phyloP scores from a whole-genome alignment of 208 protist genomes.

The Jaenimonas drosophilae region DNA sequence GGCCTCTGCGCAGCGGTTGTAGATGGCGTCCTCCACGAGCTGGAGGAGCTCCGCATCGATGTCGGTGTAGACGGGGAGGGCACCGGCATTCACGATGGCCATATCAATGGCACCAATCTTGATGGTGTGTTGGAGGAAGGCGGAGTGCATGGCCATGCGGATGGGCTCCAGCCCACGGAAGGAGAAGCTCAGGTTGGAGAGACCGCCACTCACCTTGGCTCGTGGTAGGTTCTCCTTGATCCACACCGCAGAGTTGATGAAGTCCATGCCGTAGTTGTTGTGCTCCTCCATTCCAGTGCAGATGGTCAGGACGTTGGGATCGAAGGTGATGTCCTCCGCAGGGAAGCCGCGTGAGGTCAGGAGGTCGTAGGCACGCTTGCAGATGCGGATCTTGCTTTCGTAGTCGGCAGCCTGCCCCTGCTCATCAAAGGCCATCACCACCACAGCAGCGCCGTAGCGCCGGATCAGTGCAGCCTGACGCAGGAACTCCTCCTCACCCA shows the following conservation, averaged over 20 bases:
- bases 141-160: conserved; percentile 87
- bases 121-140: conserved; percentile 92
- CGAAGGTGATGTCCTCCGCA: conserved; percentile 95
- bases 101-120: conserved; percentile 89
- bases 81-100: conserved; percentile 96
- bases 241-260: conserved; percentile 83
- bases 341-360: conserved; percentile 74
- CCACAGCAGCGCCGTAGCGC: conserved; percentile 88
- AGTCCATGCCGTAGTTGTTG: conserved; percentile 95
- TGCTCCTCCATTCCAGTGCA: conserved; percentile 95
- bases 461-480: conserved; percentile 80
- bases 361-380: conserved; percentile 90
- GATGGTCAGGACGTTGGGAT: conserved; percentile 97
- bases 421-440: conserved; percentile 96
- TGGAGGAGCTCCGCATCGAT: conserved; percentile 80
- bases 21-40: conserved; percentile 89
- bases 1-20: conserved; percentile 73
- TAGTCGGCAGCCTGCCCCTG: conserved; percentile 89
- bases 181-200: conserved; percentile 96
- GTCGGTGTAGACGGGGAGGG: conserved; percentile 92
- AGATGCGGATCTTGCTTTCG: conserved; percentile 90
- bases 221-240: conserved; percentile 82
- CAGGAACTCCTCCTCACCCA: conserved; percentile 93
- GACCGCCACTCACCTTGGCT: conserved; percentile 87
- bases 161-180: conserved; percentile 90